These are phyloP conservation scores for Isoetes engelmannii DNA, from an alignment of 83 land plant genomes.

Conservation along the genomic window DNA sequence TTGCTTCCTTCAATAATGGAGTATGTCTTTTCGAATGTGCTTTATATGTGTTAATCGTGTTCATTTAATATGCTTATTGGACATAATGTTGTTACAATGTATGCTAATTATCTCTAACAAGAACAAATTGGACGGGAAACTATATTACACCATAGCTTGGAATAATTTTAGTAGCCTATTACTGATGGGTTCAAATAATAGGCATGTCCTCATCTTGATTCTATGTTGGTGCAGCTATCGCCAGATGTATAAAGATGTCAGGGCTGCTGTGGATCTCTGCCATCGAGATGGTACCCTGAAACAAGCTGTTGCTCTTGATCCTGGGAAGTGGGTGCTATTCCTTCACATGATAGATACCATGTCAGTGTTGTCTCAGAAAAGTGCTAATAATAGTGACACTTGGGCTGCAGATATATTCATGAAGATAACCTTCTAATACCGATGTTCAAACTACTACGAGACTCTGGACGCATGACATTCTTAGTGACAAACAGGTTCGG, in stretches of 20 bases:
- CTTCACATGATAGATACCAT: not conserved
- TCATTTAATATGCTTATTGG: no score
- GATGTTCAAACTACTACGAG: slow-evolving; percentile 88
- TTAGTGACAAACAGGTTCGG: slow-evolving; percentile 90
- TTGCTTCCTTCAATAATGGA: slow-evolving; percentile 52
- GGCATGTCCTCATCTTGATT: no score
- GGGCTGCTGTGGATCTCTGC: slow-evolving; percentile 93
- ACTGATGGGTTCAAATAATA: no score
- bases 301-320: slow-evolving; percentile 86
- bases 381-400: not conserved
- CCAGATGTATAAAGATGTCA: slow-evolving; percentile 77
- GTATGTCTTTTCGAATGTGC: slow-evolving; percentile 34
- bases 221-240: slow-evolving; percentile 46
- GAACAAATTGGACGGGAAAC: no score
- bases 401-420: slow-evolving; percentile 64
- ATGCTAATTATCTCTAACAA: no score
- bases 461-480: slow-evolving; percentile 91
- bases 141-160: no score
- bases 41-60: no score
- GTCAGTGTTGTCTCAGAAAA: not conserved
- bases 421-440: slow-evolving; percentile 70
- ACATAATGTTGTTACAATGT: no score
- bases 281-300: slow-evolving; percentile 98
- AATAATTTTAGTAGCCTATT: no score
- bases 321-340: slow-evolving; percentile 48